Evolutionary conservation across 768 basidiomycete genomes (phyloP), one percentile per base, ranked within the genome.

Genomic region (Lactarius sanguifluus): DNA sequence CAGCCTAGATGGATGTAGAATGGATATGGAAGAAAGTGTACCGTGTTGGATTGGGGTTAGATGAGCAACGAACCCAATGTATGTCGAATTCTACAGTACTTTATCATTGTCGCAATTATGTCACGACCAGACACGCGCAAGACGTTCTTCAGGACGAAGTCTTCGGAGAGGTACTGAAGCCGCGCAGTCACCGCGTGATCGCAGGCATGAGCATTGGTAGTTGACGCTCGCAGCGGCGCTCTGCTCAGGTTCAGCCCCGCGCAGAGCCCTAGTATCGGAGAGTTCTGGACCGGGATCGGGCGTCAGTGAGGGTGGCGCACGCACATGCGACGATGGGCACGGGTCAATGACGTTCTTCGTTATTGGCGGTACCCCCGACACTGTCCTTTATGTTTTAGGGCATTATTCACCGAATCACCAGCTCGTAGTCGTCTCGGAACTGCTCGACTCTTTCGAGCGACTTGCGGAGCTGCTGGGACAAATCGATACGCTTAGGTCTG

Each of bases 371-470:
- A 34, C 12, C 30, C 12, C 34, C 2, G 16, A 56, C 36, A 36
- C 32, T 20, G 30, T 12, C 8, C 8, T 8, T 0, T 34, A 8
- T 30, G 18, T 30, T 36, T 32, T 67, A 90, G 94, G 94, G 20
- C 92, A 94, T 72, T 97, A 96, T 74, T 92, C 93, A 1, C 88
- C 90, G 16, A 87, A 92, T 71, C 93, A 96, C 75, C 90, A 86
- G 57, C 88, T 97, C 68, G 86, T 96, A 54, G 89, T 88, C 25
- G 90, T 88, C 30, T 81, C 83, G 2, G 85, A 86, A 69, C 84
- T 83, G 32, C 77, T 90, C 52, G 89, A 91, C 71, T 90, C 89
- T 4, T 90, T 92, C 68, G 90, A 92, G 71, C 90, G 92, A 65
- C 85, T 95, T 28, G 89, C 90, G 0, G 36, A 12, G 70, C 77